Conservation (phyloP, 768 basidiomycete genomes). For the Calocybe indica region DNA sequence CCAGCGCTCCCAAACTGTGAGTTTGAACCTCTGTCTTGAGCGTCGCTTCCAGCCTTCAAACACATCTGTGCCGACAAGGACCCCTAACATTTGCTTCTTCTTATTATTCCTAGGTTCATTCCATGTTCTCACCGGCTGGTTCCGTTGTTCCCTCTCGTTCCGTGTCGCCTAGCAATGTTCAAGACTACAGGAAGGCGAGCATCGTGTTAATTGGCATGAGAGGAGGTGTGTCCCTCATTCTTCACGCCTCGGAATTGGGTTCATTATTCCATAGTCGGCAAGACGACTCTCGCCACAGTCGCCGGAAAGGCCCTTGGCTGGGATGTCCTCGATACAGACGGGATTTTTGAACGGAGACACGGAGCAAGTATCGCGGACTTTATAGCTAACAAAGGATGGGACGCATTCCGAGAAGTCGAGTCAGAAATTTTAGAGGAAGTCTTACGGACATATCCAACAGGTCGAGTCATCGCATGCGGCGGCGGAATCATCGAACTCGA, state of each 20-base stretch:
- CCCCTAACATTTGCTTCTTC: too few relatives aligned
- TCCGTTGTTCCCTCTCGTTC: not conserved
- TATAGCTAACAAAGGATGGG: conserved; percentile 60
- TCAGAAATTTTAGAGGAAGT: conserved; percentile 50
- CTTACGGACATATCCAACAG: conserved; percentile 40
- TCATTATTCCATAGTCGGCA: conserved; percentile 39
- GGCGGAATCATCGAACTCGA: conserved; percentile 74
- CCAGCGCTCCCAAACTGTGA: too few relatives aligned
- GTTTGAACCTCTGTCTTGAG: too few relatives aligned
- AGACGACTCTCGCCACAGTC: conserved; percentile 64
- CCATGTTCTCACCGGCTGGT: not conserved
- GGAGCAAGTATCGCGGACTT: conserved; percentile 46
- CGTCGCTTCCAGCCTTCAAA: not conserved
- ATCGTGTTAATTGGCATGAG: conserved; percentile 76
- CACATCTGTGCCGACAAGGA: not conserved
- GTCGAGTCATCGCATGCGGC: conserved; percentile 66
- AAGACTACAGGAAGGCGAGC: conserved; percentile 11
- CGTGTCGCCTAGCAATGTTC: not conserved
- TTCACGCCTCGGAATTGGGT: not conserved
- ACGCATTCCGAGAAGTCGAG: conserved; percentile 68
- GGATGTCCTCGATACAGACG: conserved; percentile 61
- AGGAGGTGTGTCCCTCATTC: conserved; percentile 31
- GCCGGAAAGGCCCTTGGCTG: conserved; percentile 57
- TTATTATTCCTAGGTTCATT: not conserved
- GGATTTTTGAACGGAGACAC: conserved; percentile 44